Evolutionary conservation across 148 eudicot genomes (phyloP), one percentile per base, ranked within the genome.

Genomic region (Bassia scoparia): DNA sequence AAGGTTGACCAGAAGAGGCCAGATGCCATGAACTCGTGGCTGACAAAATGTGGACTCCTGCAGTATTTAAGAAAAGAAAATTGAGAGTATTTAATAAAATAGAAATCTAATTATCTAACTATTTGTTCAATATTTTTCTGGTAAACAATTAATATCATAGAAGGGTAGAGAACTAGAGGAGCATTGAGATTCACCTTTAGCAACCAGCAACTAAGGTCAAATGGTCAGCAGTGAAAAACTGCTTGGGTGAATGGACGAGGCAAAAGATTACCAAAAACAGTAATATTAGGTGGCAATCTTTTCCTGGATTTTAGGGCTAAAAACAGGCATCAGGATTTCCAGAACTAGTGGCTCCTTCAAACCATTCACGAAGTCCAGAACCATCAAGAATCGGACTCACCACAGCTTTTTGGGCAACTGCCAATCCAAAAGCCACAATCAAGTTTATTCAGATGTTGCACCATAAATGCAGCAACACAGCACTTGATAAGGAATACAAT

Each of bases 251-350:
- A 92, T 41, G 97, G 94, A 68, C 75, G 72, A 64, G 99, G 99
- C 78, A 96, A 78, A 76, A 89, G 94, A 49, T 84, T 86, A 59
- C 92, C 88, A 75, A 84, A 90, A 29, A 69, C 58, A 30, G 64
- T 46, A 63, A 73, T 68, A 65, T 90, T 89, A 43, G 69, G 69
- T 73, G 10, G 89, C 76, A 71, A 87, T 80, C 80, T 86, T 92
- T 75, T 90, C 87, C 48, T 81, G 83, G 56, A 90, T 26, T 82
- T 85, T 92, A 96, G 77, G 38, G 94, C 93, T 52, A 96, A 79
- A 73, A 96, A 85, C 85, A 96, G 81, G 99, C 99, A 82, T 92
- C 99, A 34, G 99, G 96, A 74, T 90, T 96, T 68, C 97, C 99
- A 73, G 79, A 80, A 68, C 80, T 85, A 73, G 80, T 77, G 70